A percentile compares a stretch with the other conserved stretches of the same genome.
phyloP scores from a whole-genome alignment of 805 yeast genomes.

The Cyberlindnera americana region DNA sequence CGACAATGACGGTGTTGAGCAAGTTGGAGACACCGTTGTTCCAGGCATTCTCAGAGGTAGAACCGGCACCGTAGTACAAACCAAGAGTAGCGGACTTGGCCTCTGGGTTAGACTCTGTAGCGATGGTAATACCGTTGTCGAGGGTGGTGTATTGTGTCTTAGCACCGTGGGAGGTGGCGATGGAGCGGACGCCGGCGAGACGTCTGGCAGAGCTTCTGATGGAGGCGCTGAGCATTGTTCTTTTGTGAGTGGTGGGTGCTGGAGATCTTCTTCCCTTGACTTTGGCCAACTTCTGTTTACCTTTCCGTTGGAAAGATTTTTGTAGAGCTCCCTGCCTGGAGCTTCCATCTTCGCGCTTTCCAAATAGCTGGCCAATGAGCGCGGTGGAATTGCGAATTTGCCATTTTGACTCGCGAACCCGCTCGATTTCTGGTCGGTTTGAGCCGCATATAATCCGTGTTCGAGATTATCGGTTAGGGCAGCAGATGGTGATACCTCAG shows the following conservation, averaged over 20 bases:
- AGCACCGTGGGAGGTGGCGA: slow-evolving; percentile 53
- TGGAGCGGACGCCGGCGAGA: slow-evolving; percentile 40
- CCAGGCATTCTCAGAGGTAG: slow-evolving; percentile 74
- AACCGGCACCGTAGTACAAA: slow-evolving; percentile 71
- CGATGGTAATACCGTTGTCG: slow-evolving; percentile 71
- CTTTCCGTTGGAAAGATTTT: slow-evolving; percentile 4
- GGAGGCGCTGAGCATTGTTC: slow-evolving; percentile 27
- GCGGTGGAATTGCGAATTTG: slow-evolving; percentile 18
- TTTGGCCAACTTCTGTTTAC: not conserved
- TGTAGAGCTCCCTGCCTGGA: not conserved
- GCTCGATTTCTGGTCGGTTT: not conserved
- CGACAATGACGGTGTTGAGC: slow-evolving; percentile 47
- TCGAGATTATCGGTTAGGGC: not conserved
- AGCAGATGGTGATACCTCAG: too few species aligned
- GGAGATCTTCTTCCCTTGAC: not conserved
- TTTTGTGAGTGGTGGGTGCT: slow-evolving; percentile 1
- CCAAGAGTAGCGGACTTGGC: slow-evolving; percentile 63
- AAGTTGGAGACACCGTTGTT: slow-evolving; percentile 78
- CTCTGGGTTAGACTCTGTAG: slow-evolving; percentile 57
- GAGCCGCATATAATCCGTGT: not conserved
- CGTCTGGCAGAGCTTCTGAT: slow-evolving; percentile 21
- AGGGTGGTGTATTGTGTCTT: slow-evolving; percentile 69
- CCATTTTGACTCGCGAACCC: not conserved
- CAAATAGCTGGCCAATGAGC: slow-evolving; percentile 15
- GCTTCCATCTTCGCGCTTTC: slow-evolving; percentile 1